Evolutionary conservation across 2,329 filamentous ascomycete species (phyloP).

Genomic region (Aspergillus sp.): DNA sequence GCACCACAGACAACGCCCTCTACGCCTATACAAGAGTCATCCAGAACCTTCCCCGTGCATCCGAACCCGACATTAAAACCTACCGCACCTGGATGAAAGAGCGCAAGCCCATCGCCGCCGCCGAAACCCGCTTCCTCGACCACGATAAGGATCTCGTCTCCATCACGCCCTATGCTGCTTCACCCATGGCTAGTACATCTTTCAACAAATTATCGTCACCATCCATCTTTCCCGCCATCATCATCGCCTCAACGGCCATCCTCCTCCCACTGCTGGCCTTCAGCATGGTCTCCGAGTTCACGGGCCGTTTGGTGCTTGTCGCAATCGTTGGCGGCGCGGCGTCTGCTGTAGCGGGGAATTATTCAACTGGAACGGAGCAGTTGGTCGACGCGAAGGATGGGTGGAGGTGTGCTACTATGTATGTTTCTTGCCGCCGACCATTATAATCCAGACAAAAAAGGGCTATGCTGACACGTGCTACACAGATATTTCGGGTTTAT

Average conservation of each 20-base stretch:
- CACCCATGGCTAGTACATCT: background rate
- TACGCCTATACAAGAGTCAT: constrained; percentile 41
- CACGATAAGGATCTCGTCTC: constrained; percentile 40
- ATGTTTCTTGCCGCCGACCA: constrained; percentile 11
- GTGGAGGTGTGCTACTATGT: constrained; percentile 33
- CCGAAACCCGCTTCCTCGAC: constrained; percentile 48
- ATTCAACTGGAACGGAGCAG: constrained; percentile 26
- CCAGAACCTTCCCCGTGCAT: constrained; percentile 40
- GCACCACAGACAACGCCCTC: constrained; percentile 31
- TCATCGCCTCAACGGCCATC: constrained; percentile 45
- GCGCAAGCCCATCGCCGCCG: constrained; percentile 41
- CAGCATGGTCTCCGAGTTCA: constrained; percentile 48
- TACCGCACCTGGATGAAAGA: constrained; percentile 50
- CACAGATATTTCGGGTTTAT: constrained; percentile 35
- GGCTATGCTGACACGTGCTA: background rate
- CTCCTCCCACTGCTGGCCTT: constrained; percentile 54
- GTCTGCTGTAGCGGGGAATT: constrained; percentile 30
- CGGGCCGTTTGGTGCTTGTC: constrained; percentile 51
- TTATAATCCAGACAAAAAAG: background rate
- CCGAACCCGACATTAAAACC: constrained; percentile 39
- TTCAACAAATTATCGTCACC: constrained; percentile 1
- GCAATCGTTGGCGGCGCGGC: constrained; percentile 45
- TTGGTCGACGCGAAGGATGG: constrained; percentile 32
- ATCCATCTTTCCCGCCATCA: constrained; percentile 31
- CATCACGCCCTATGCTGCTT: constrained; percentile 16